Base-by-base conservation (phyloP, 371 early-diverging fungal species). In the Amoeboaphelidium protococcarum region DNA sequence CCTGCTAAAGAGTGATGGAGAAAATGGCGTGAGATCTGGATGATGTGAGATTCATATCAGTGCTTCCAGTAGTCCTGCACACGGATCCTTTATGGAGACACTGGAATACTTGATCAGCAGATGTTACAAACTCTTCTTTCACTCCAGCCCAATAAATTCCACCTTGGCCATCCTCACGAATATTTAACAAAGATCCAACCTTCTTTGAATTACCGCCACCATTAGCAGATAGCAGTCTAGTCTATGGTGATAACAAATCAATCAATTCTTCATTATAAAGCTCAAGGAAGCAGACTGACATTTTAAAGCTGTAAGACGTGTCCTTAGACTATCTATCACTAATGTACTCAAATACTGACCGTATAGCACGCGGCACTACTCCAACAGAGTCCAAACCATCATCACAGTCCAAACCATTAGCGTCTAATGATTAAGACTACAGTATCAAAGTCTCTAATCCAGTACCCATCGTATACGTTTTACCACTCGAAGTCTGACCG, bases 391-490 rank as follows among this genome's bases (percentile, higher is more conserved):
- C 2, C n/a, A 25, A 25, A 6, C 55, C 12, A 31, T 41, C 25
- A 22, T 16, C 41, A 16, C 19, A 24, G 2, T 40, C 10, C 13
- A 19, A 46, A 41, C 26, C n/a, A 44, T 27, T 16, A 48, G 67
- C 65, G 13, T 67, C 69, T 65, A 64, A 61, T 49, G 62, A 58
- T 45, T 61, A 65, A 0, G 59, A 26, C 61, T 47, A 47, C 75
- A 62, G n/a, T 54, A 53, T 64, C 58, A 37, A 68, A 65, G 25
- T 71, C 75, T 46, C 82, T 76, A n/a, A 72, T 68, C 69, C 77
- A 31, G 86, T 85, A 45, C 89, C 87, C 95, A 99, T 97, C 4
- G 98, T 98, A 56, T 84, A 89, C 3, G 98, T 98, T 66, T 99
- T 99, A 46, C 96, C 96, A 10, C 64, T 66, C 41, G 16, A 6